Percentiles rank a stretch among this genome's conserved stretches.
Conservation (phyloP, 2,329 filamentous ascomycete species). For the Periconia digitata region DNA sequence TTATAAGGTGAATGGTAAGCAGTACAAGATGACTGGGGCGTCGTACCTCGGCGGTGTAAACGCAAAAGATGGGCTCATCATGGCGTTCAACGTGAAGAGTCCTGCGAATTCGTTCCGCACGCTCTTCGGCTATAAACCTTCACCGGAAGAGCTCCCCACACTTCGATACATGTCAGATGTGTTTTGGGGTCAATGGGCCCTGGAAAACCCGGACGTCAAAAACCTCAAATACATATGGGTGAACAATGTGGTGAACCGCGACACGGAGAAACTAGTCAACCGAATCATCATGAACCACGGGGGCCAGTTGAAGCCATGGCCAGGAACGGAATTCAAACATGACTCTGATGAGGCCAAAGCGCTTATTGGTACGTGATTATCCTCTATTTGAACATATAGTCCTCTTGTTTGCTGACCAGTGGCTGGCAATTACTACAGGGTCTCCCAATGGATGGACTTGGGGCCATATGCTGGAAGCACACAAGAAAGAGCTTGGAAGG, state of each 20-base stretch:
- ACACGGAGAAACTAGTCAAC: slow-evolving; percentile 17
- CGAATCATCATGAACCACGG: slow-evolving; percentile 9
- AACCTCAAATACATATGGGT: slow-evolving; percentile 22
- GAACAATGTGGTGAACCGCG: slow-evolving; percentile 18
- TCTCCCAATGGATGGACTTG: slow-evolving; percentile 22
- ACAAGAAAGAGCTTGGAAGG: slow-evolving; percentile 17
- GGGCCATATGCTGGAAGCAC: slow-evolving; percentile 22
- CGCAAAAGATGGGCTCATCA: not conserved
- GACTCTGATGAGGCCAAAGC: slow-evolving; percentile 17
- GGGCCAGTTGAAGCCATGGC: slow-evolving; percentile 13
- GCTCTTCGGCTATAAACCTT: too few species aligned
- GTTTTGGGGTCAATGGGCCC: slow-evolving; percentile 21
- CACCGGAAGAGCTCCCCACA: slow-evolving; percentile 13
- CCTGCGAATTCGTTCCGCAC: not conserved
- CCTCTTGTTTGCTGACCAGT: not conserved
- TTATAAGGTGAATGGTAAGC: slow-evolving; percentile 2
- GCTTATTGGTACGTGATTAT: slow-evolving; percentile 15
- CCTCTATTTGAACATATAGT: not conserved
- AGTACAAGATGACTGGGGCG: too few species aligned
- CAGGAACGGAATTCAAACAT: slow-evolving; percentile 15
- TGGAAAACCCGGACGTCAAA: slow-evolving; percentile 11
- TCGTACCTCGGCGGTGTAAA: not conserved
- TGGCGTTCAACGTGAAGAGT: not conserved
- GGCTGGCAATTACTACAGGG: slow-evolving; percentile 3
- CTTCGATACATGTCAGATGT: slow-evolving; percentile 19